These are phyloP conservation scores for Diplodia intermedia DNA, from an alignment of 2,329 filamentous ascomycete genomes.

Conservation along the genomic window DNA sequence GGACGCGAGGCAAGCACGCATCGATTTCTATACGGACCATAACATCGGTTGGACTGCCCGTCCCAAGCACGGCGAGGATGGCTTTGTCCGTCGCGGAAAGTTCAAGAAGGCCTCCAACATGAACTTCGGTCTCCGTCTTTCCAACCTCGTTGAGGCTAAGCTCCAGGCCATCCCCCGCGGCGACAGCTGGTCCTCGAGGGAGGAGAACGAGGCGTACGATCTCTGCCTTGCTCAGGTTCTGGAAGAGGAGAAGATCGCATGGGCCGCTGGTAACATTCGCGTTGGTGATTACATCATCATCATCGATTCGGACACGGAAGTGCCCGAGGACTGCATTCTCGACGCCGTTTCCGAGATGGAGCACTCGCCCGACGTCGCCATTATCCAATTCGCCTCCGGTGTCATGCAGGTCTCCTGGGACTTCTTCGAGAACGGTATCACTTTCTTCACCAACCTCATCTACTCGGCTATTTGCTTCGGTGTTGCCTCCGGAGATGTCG, in stretches of 20 bases:
- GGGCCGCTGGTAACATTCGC: slow-evolving; percentile 85
- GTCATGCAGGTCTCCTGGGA: slow-evolving; percentile 31
- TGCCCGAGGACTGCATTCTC: slow-evolving; percentile 76
- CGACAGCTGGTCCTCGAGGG: slow-evolving; percentile 42
- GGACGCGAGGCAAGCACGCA: slow-evolving; percentile 52
- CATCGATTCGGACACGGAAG: slow-evolving; percentile 71
- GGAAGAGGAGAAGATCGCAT: slow-evolving; percentile 69
- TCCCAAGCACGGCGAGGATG: slow-evolving; percentile 50
- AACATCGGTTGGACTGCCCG: slow-evolving; percentile 59
- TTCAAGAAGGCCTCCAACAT: slow-evolving; percentile 69
- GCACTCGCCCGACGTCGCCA: slow-evolving; percentile 77
- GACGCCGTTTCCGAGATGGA: slow-evolving; percentile 85
- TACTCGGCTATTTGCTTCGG: slow-evolving; percentile 76
- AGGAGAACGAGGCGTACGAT: slow-evolving; percentile 39
- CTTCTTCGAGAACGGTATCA: slow-evolving; percentile 55
- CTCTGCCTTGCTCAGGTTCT: slow-evolving; percentile 66
- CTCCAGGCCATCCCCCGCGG: slow-evolving; percentile 52
- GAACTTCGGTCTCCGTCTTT: slow-evolving; percentile 72
- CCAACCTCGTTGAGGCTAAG: slow-evolving; percentile 67
- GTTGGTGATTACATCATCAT: slow-evolving; percentile 59
- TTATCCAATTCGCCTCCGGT: slow-evolving; percentile 46
- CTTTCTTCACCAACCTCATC: slow-evolving; percentile 80
- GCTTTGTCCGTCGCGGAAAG: slow-evolving; percentile 45
- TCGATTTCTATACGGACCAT: slow-evolving; percentile 59
- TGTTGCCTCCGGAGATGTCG: slow-evolving; percentile 73